Conservation (phyloP, 495 filamentous ascomycete genomes). For the Penicillium crystallinum region DNA sequence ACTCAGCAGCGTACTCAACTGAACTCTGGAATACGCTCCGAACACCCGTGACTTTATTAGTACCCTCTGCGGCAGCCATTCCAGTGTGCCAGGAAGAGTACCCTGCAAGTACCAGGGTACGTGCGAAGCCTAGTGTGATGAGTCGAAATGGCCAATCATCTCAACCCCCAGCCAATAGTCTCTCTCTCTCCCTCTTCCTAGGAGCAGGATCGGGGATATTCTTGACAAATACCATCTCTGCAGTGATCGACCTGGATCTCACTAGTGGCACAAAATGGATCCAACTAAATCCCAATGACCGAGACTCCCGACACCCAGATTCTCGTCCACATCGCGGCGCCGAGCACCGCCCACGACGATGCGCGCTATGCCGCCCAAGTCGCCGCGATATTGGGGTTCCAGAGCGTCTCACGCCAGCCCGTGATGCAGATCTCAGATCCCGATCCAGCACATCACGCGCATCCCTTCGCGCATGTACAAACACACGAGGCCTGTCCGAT, state of each 20-base stretch:
- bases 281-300: neutral
- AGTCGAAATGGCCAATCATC: neutral
- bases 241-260: neutral
- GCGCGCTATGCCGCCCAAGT: slow-evolving; percentile 57
- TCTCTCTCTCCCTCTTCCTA: no score
- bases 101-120: neutral
- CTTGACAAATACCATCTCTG: neutral
- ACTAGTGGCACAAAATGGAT: neutral
- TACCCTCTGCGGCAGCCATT: neutral
- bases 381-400: slow-evolving; percentile 55
- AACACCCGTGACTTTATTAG: neutral
- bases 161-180: neutral
- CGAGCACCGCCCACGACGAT: slow-evolving; percentile 57
- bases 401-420: slow-evolving; percentile 31
- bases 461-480: neutral
- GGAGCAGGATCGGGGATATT: neutral
- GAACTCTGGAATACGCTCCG: neutral
- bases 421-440: slow-evolving; percentile 7
- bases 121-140: neutral
- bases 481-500: slow-evolving; percentile 4
- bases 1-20: no score
- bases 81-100: neutral
- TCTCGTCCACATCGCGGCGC: slow-evolving; percentile 63
- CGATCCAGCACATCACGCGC: neutral
- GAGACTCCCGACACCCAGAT: slow-evolving; percentile 58